These are phyloP conservation scores for Mallotus japonicus DNA, from an alignment of 441 rosid species.

Conservation along the genomic window DNA sequence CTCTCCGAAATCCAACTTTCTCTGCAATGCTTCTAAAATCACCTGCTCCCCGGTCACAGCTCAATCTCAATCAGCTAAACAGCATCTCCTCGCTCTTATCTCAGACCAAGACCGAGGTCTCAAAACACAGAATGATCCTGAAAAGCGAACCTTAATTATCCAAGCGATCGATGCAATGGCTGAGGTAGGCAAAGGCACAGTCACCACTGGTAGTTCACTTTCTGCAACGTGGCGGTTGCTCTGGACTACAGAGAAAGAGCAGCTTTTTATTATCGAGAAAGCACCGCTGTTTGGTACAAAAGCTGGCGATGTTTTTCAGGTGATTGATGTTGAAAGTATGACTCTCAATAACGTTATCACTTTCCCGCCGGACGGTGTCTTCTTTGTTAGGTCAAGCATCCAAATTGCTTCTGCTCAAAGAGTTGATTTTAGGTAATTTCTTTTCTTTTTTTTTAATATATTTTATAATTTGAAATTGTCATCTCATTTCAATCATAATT, in stretches of 20 bases:
- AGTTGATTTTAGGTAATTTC: slow-evolving; percentile 67
- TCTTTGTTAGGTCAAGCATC: slow-evolving; percentile 76
- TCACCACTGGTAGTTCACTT: slow-evolving; percentile 60
- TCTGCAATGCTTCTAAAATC: slow-evolving; percentile 18
- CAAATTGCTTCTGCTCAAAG: slow-evolving; percentile 72
- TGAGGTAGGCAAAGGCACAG: slow-evolving; percentile 43
- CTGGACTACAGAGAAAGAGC: slow-evolving; percentile 98
- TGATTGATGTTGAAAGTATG: slow-evolving; percentile 60
- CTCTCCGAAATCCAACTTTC: slow-evolving; percentile 18
- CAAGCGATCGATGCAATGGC: slow-evolving; percentile 64
- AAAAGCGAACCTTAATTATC: slow-evolving; percentile 53
- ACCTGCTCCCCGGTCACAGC: slow-evolving; percentile 44
- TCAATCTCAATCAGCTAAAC: slow-evolving; percentile 53
- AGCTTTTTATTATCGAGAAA: slow-evolving; percentile 81
- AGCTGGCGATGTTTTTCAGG: slow-evolving; percentile 90
- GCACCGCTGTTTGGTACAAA: slow-evolving; percentile 67
- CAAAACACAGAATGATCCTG: slow-evolving; percentile 64
- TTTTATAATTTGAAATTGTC: neutral
- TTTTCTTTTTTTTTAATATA: neutral
- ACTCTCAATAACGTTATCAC: slow-evolving; percentile 76
- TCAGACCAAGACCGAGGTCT: slow-evolving; percentile 85
- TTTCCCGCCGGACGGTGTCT: slow-evolving; percentile 87
- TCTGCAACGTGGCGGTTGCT: slow-evolving; percentile 85
- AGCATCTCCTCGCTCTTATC: slow-evolving; percentile 61
- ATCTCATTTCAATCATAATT: neutral